Evolutionary conservation across 257 asterid species (phyloP).

Genomic region (Solanum habrochaites): DNA sequence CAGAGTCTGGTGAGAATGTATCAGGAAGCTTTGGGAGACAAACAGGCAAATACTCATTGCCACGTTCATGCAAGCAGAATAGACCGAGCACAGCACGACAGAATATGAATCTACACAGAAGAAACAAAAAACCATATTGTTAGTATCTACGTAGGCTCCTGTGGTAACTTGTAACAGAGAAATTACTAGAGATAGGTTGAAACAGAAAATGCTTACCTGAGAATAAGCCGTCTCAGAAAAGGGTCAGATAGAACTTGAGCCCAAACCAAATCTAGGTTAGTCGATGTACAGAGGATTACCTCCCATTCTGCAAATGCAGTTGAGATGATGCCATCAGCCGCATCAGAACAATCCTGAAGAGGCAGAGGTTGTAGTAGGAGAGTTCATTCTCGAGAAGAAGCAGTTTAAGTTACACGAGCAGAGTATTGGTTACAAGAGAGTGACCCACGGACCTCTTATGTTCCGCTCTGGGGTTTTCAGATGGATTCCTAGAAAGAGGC

Average conservation of each 20-base stretch:
- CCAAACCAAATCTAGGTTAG: conserved; percentile 79
- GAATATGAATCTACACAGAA: conserved; percentile 68
- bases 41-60: conserved; percentile 45
- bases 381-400: too few relatives aligned
- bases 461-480: too few relatives aligned
- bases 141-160: neutral
- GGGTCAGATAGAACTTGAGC: conserved; percentile 86
- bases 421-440: too few relatives aligned
- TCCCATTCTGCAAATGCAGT: conserved; percentile 88
- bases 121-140: neutral
- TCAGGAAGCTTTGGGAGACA: conserved; percentile 83
- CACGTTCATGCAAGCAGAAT: conserved; percentile 38
- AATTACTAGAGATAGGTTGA: neutral
- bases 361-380: neutral
- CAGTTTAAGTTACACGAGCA: too few relatives aligned
- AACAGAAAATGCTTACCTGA: conserved; percentile 43
- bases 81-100: conserved; percentile 74
- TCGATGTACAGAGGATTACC: conserved; percentile 70
- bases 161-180: neutral
- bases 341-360: conserved; percentile 45
- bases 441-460: too few relatives aligned
- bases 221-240: conserved; percentile 73
- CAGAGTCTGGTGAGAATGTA: conserved; percentile 44
- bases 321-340: conserved; percentile 49
- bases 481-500: too few relatives aligned